These are phyloP conservation scores for Calycina herbarum DNA, from an alignment of 2,329 filamentous ascomycete species.

Conservation along the genomic window DNA sequence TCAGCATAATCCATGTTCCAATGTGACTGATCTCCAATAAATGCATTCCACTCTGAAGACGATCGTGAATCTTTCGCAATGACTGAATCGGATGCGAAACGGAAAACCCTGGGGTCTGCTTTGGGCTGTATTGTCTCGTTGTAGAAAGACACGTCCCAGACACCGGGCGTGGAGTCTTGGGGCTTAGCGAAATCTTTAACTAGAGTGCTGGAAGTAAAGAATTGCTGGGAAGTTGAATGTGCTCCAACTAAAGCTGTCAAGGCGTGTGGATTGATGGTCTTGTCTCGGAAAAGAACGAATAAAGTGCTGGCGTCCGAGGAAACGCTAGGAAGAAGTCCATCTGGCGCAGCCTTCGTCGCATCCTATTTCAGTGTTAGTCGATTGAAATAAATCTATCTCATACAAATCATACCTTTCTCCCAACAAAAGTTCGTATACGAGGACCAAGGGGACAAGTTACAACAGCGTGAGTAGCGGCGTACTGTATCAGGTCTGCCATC, in stretches of 20 bases:
- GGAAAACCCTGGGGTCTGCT: constrained; percentile 26
- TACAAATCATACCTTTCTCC: constrained; percentile 38
- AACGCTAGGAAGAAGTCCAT: constrained; percentile 11
- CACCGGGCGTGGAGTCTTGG: constrained; percentile 51
- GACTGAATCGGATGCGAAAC: constrained; percentile 15
- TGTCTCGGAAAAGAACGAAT: constrained; percentile 38
- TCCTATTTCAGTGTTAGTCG: constrained; percentile 36
- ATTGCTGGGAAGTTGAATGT: constrained; percentile 52
- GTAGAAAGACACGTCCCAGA: constrained; percentile 46
- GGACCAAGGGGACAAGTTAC: constrained; percentile 53
- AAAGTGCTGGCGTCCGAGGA: constrained; percentile 47
- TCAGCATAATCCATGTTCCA: constrained; percentile 53
- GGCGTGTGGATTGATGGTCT: constrained; percentile 53
- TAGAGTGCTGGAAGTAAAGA: constrained; percentile 43
- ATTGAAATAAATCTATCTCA: background rate
- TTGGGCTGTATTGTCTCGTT: constrained; percentile 45
- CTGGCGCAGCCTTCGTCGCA: constrained; percentile 41
- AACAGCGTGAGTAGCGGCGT: constrained; percentile 38
- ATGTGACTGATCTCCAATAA: constrained; percentile 39
- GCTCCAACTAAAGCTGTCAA: constrained; percentile 54
- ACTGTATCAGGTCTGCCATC: constrained; percentile 56
- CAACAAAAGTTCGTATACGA: constrained; percentile 51
- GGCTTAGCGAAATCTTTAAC: constrained; percentile 41
- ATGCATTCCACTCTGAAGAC: constrained; percentile 41
- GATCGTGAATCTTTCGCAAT: constrained; percentile 31